A percentile compares a stretch with the other conserved stretches of the same genome.
These are phyloP conservation scores for Krasilnikovozyma curviuscula DNA, from an alignment of 768 basidiomycete genomes.

Conservation along the genomic window DNA sequence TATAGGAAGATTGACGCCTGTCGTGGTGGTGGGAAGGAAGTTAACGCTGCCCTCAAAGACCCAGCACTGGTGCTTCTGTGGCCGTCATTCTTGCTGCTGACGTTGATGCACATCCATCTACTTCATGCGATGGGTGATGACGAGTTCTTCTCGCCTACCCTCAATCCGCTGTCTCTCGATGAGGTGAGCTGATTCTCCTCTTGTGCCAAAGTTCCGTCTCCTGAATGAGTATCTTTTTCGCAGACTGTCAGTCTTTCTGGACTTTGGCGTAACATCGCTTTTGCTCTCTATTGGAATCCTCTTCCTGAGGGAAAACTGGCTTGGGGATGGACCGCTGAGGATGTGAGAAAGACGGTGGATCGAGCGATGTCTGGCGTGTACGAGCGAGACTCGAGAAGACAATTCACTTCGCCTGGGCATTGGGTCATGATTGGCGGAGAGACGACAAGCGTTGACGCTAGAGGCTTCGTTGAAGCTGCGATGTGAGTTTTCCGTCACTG, in stretches of 20 bases:
- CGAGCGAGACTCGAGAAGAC: conserved; percentile 63
- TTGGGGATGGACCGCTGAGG: conserved; percentile 39
- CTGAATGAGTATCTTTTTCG: too few species aligned
- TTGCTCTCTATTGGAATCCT: conserved; percentile 51
- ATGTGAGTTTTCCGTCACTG: conserved; percentile 42
- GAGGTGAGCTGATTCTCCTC: too few species aligned
- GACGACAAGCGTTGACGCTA: conserved; percentile 39
- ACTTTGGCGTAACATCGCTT: conserved; percentile 68
- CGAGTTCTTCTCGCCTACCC: conserved; percentile 57
- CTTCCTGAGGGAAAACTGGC: conserved; percentile 33
- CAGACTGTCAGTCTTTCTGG: conserved; percentile 48
- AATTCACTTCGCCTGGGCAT: conserved; percentile 63
- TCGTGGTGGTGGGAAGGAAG: neutral
- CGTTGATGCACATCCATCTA: conserved; percentile 62
- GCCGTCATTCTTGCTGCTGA: conserved; percentile 55
- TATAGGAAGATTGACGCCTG: conserved; percentile 4
- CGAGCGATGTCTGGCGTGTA: conserved; percentile 56
- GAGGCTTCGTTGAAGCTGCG: conserved; percentile 67
- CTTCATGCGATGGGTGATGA: conserved; percentile 88
- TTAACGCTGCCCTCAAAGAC: conserved; percentile 25
- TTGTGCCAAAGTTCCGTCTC: too few species aligned
- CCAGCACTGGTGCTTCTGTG: conserved; percentile 34
- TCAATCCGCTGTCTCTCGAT: conserved; percentile 63
- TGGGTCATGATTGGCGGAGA: too few species aligned
- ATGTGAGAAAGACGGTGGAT: conserved; percentile 50